phyloP scores from a whole-genome alignment of 1,284 basidiomycete genomes.

The Trametes pubescens region DNA sequence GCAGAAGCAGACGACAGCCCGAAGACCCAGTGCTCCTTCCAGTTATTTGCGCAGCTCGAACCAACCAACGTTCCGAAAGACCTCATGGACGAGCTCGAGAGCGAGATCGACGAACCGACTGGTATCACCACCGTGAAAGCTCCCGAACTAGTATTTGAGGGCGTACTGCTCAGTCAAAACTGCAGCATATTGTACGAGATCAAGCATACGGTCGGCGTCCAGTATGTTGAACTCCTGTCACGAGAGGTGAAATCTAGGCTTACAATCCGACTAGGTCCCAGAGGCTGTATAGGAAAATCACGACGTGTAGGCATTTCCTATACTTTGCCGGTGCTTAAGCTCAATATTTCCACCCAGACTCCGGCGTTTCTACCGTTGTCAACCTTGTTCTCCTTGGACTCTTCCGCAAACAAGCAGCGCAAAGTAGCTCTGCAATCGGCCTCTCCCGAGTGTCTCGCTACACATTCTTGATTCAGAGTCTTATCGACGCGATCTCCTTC shows the following conservation, averaged over 20 bases:
- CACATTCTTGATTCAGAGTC: slow-evolving; percentile 80
- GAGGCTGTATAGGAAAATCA: slow-evolving; percentile 82
- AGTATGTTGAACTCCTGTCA: slow-evolving; percentile 47
- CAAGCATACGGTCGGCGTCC: slow-evolving; percentile 70
- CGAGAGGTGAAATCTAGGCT: not conserved
- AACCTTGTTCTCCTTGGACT: slow-evolving; percentile 75
- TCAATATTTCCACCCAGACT: slow-evolving; percentile 57
- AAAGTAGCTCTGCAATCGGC: slow-evolving; percentile 80
- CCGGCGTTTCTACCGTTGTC: slow-evolving; percentile 69
- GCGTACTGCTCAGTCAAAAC: slow-evolving; percentile 75
- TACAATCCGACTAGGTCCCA: slow-evolving; percentile 48
- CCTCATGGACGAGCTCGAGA: slow-evolving; percentile 73
- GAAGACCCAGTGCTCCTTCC: slow-evolving; percentile 68
- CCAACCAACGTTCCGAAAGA: slow-evolving; percentile 57
- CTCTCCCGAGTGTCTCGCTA: slow-evolving; percentile 83
- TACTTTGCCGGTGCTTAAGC: not conserved
- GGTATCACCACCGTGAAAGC: slow-evolving; percentile 66
- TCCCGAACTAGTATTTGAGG: slow-evolving; percentile 66
- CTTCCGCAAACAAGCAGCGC: slow-evolving; percentile 76
- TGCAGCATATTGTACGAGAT: slow-evolving; percentile 81
- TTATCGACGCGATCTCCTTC: slow-evolving; percentile 84
- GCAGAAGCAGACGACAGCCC: slow-evolving; percentile 52
- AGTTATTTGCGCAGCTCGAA: slow-evolving; percentile 67
- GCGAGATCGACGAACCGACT: slow-evolving; percentile 75
- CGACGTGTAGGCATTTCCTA: slow-evolving; percentile 67